Percentiles rank a stretch among this genome's conserved stretches.
phyloP scores from a whole-genome alignment of 2,329 filamentous ascomycete species.

The Aspergillus phoenicis region DNA sequence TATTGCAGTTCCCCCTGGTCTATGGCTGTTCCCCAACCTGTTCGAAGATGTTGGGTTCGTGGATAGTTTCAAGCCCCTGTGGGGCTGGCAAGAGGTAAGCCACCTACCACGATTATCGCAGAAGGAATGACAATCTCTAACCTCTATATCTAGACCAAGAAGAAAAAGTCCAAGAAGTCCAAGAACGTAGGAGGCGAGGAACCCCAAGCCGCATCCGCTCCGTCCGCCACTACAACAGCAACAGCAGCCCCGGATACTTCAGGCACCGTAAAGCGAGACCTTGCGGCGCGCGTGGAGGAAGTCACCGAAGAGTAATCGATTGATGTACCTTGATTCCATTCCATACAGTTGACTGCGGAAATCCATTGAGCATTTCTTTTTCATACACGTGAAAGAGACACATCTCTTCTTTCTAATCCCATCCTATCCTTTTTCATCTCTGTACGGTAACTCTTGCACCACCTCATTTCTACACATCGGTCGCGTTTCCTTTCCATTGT shows the following conservation, averaged over 20 bases:
- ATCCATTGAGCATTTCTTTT: background rate
- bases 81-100: conserved; percentile 94
- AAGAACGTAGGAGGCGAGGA: conserved; percentile 27
- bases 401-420: background rate
- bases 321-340: background rate
- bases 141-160: conserved; percentile 35
- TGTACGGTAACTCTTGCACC: background rate
- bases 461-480: background rate
- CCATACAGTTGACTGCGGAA: conserved; percentile 2
- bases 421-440: background rate
- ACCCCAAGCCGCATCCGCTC: conserved; percentile 16
- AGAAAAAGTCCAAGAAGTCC: conserved; percentile 41
- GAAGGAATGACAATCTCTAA: conserved; percentile 1
- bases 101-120: conserved; percentile 28
- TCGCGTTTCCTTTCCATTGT: background rate
- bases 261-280: conserved; percentile 40
- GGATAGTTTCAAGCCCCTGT: conserved; percentile 92
- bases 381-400: background rate
- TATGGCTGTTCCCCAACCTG: conserved; percentile 98
- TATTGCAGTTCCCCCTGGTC: conserved; percentile 77
- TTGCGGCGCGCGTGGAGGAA: conserved; percentile 51
- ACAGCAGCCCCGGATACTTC: conserved; percentile 39
- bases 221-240: conserved; percentile 40
- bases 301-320: conserved; percentile 39
- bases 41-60: conserved; percentile 99